These are phyloP conservation scores for Amanita phalloides DNA, from an alignment of 768 basidiomycete genomes.

Conservation along the genomic window DNA sequence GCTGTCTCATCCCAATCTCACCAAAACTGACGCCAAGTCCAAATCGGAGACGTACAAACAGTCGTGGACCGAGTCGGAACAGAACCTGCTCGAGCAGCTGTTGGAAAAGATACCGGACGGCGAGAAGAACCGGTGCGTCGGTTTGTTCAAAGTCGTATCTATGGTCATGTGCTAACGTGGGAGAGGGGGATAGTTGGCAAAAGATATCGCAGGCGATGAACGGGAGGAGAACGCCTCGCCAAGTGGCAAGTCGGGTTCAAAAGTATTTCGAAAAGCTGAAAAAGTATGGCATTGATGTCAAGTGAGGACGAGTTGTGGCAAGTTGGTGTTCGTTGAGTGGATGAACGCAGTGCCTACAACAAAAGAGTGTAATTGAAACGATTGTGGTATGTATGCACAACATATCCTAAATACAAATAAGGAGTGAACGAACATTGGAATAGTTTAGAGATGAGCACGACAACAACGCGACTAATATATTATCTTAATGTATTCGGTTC, in stretches of 20 bases:
- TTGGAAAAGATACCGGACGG: constrained; percentile 70
- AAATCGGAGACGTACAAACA: constrained; percentile 76
- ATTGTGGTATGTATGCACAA: too few relatives aligned
- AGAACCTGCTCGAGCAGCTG: constrained; percentile 64
- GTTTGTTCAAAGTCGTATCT: neutral
- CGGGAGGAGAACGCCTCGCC: constrained; percentile 64
- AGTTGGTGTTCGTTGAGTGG: too few relatives aligned
- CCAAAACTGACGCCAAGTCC: constrained; percentile 19
- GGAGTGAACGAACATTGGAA: too few relatives aligned
- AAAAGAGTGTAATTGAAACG: too few relatives aligned
- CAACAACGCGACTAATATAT: too few relatives aligned
- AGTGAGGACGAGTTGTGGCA: neutral
- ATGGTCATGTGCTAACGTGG: neutral
- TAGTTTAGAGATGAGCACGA: too few relatives aligned
- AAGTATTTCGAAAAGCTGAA: constrained; percentile 84
- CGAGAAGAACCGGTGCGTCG: constrained; percentile 57
- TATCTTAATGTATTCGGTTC: too few relatives aligned
- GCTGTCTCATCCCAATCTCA: neutral
- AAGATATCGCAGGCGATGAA: constrained; percentile 79
- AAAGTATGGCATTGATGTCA: constrained; percentile 46
- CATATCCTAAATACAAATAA: too few relatives aligned
- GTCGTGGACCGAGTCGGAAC: constrained; percentile 67
- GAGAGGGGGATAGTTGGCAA: constrained; percentile 42
- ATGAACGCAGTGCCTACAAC: too few relatives aligned
- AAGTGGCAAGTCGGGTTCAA: constrained; percentile 84